These are phyloP conservation scores for Chlorella vulgaris DNA, from an alignment of 139 green algal genomes.

Conservation along the genomic window DNA sequence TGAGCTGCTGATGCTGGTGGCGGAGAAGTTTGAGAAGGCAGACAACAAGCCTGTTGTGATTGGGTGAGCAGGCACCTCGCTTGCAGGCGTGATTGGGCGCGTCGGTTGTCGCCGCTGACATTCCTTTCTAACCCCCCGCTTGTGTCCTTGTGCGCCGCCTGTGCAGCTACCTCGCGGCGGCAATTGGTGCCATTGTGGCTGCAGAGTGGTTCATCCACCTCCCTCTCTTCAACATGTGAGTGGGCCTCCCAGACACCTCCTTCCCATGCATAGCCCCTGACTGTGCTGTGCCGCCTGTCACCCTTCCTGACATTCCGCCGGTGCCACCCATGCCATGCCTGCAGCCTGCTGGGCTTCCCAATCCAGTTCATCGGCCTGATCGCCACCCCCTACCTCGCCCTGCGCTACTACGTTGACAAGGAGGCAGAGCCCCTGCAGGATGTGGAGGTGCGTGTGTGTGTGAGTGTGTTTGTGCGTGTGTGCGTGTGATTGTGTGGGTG, in stretches of 20 bases:
- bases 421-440: background rate
- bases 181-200: slow-evolving; percentile 52
- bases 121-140: too few relatives aligned
- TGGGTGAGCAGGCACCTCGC: slow-evolving; percentile 7
- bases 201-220: slow-evolving; percentile 78
- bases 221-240: slow-evolving; percentile 61
- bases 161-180: slow-evolving; percentile 44
- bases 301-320: background rate
- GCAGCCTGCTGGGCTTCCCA: slow-evolving; percentile 68
- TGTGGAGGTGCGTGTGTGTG: slow-evolving; percentile 8
- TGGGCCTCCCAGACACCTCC: too few relatives aligned
- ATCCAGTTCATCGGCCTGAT: slow-evolving; percentile 68
- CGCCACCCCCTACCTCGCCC: slow-evolving; percentile 38
- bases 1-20: slow-evolving; percentile 24
- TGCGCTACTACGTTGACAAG: slow-evolving; percentile 32
- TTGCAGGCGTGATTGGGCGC: too few relatives aligned
- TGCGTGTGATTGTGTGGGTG: slow-evolving; percentile 39
- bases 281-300: too few relatives aligned
- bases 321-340: background rate
- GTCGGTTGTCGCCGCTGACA: too few relatives aligned
- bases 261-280: too few relatives aligned
- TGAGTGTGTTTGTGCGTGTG: slow-evolving; percentile 42
- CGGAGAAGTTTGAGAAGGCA: slow-evolving; percentile 43
- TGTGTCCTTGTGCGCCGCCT: too few relatives aligned
- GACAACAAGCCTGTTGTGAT: slow-evolving; percentile 39